Percentiles rank a stretch among this genome's conserved stretches.
Conservation (phyloP, 495 filamentous ascomycete genomes). For the Sabuloglossum arenarium region DNA sequence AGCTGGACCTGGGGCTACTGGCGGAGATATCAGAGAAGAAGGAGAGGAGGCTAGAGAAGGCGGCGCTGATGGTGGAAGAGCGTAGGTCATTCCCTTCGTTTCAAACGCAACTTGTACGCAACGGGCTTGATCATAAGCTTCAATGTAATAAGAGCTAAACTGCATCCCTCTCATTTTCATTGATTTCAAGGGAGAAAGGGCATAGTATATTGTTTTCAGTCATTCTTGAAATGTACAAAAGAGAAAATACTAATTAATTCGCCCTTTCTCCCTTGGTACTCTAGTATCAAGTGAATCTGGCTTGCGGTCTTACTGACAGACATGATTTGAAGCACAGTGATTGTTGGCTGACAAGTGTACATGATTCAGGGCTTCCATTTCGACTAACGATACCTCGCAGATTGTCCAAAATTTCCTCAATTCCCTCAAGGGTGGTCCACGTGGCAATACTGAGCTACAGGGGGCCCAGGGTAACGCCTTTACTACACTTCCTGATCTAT, state of each 20-base stretch:
- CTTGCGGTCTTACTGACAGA: neutral
- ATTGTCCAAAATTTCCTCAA: conserved; percentile 72
- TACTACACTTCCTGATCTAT: conserved; percentile 72
- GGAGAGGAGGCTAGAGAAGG: conserved; percentile 73
- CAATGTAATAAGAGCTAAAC: no score
- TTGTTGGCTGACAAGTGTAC: neutral
- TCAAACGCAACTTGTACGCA: neutral
- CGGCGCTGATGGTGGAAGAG: conserved; percentile 89
- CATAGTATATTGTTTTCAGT: neutral
- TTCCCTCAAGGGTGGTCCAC: conserved; percentile 45
- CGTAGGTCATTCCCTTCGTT: conserved; percentile 50
- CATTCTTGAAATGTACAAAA: neutral
- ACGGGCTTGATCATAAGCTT: neutral
- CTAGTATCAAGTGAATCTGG: neutral
- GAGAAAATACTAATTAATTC: neutral
- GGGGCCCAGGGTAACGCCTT: conserved; percentile 38
- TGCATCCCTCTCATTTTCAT: neutral
- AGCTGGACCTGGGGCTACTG: conserved; percentile 67
- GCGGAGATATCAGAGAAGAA: conserved; percentile 76
- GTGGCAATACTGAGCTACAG: conserved; percentile 21
- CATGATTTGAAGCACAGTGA: neutral
- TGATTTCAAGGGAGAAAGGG: neutral
- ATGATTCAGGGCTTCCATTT: conserved; percentile 10
- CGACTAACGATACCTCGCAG: conserved; percentile 31
- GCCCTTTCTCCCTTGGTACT: neutral